Conservation (phyloP, 371 early-diverging fungal species). For the Mucor sp. region DNA sequence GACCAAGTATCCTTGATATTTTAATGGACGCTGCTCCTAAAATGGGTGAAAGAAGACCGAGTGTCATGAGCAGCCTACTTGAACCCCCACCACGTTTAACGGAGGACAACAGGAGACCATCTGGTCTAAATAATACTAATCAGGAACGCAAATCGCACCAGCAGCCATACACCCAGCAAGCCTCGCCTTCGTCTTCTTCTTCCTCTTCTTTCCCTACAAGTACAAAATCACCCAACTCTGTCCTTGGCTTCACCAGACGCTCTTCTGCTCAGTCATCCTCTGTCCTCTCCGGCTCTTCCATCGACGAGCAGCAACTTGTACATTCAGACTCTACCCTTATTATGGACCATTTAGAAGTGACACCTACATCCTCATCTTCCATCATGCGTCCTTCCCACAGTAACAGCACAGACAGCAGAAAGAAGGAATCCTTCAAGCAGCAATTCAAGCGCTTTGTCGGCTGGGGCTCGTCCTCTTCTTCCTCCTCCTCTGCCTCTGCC, state of each 20-base stretch:
- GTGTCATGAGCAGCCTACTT: slow-evolving; percentile 12
- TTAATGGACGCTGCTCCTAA: slow-evolving; percentile 42
- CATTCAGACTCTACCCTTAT: neutral
- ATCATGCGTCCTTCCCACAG: slow-evolving; percentile 15
- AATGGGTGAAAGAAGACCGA: slow-evolving; percentile 20
- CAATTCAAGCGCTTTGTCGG: slow-evolving; percentile 49
- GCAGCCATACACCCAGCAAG: slow-evolving; percentile 12
- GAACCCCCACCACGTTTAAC: slow-evolving; percentile 20
- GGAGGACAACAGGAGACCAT: slow-evolving; percentile 20
- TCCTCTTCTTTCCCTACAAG: slow-evolving; percentile 31
- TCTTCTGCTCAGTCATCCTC: slow-evolving; percentile 20
- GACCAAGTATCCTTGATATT: slow-evolving; percentile 52
- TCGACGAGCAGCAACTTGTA: neutral
- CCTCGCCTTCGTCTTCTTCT: slow-evolving; percentile 22
- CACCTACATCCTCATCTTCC: slow-evolving; percentile 21
- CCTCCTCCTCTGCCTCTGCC: no score
- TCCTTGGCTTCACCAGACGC: slow-evolving; percentile 7
- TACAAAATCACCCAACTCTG: slow-evolving; percentile 10
- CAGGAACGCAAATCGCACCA: slow-evolving; percentile 39
- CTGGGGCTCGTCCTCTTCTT: slow-evolving; percentile 33
- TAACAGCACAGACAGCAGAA: slow-evolving; percentile 10
- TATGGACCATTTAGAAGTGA: slow-evolving; percentile 7
- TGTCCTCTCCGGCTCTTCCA: slow-evolving; percentile 16
- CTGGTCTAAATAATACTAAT: slow-evolving; percentile 13
- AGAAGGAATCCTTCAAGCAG: slow-evolving; percentile 38